A percentile compares a stretch with the other conserved stretches of the same genome.
phyloP scores from a whole-genome alignment of 768 basidiomycete species.

The Mrakia blollopis region DNA sequence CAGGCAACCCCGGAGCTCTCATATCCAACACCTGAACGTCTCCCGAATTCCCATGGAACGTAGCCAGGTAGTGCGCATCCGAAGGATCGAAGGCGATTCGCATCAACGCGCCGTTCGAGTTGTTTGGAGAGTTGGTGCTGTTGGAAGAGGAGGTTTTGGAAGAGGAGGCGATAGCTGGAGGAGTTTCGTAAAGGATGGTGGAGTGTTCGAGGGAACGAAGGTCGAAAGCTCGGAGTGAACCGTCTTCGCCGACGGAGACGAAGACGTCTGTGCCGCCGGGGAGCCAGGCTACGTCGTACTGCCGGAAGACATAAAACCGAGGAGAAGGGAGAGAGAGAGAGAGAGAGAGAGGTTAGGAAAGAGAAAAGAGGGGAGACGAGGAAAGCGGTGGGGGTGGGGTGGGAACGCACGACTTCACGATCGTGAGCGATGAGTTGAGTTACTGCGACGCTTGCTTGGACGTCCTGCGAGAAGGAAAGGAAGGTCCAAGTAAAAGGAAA shows the following conservation, averaged over 20 bases:
- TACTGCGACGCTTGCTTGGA: constrained; percentile 84
- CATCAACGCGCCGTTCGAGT: constrained; percentile 59
- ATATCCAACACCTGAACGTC: constrained; percentile 93
- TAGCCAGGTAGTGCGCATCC: constrained; percentile 92
- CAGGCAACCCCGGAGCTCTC: constrained; percentile 91
- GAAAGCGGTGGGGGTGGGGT: constrained; percentile 64
- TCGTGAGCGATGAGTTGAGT: constrained; percentile 63
- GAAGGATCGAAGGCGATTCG: constrained; percentile 86
- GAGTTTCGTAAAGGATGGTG: constrained; percentile 89
- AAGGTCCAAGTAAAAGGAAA: too few relatives aligned
- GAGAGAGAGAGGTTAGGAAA: constrained; percentile 57
- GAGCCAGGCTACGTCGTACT: constrained; percentile 95
- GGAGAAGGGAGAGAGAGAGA: background rate
- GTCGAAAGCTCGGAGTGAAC: constrained; percentile 92
- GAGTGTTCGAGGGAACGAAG: constrained; percentile 94
- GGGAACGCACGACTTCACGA: constrained; percentile 24
- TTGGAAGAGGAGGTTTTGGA: constrained; percentile 25
- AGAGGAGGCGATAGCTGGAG: constrained; percentile 48
- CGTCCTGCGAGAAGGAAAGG: constrained; percentile 51
- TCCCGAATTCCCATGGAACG: constrained; percentile 87
- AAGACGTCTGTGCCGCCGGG: constrained; percentile 94
- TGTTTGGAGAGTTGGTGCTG: background rate
- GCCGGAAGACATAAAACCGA: constrained; percentile 49
- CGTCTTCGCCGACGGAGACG: constrained; percentile 96
- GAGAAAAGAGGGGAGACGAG: constrained; percentile 60